phyloP scores from a whole-genome alignment of 1,139 yeast genomes.

The Scheffersomyces quercinus region DNA sequence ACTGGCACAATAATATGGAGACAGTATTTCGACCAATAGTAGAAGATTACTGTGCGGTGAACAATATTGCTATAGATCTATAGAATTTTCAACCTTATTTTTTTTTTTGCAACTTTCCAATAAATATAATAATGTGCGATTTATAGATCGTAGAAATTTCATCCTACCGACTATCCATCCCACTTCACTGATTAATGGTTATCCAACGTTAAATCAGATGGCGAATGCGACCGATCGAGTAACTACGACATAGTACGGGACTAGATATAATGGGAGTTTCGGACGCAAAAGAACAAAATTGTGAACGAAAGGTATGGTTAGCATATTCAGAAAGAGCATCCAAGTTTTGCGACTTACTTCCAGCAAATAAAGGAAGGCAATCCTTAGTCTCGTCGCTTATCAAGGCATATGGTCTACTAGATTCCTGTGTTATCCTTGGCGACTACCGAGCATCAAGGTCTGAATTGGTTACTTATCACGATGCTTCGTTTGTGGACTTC shows the following conservation, averaged over 20 bases:
- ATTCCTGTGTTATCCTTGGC: constrained; percentile 21
- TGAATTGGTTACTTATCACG: constrained; percentile 43
- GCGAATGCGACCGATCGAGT: no score
- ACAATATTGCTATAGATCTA: constrained; percentile 2
- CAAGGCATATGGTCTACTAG: constrained; percentile 39
- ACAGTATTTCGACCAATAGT: constrained; percentile 6
- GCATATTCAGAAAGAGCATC: constrained; percentile 20
- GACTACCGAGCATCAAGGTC: constrained; percentile 21
- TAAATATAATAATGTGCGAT: not conserved
- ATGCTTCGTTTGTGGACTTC: constrained; percentile 32
- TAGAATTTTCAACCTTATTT: not conserved
- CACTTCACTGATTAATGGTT: no score
- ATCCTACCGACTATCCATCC: no score
- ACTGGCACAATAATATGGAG: constrained; percentile 20
- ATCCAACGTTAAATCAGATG: no score
- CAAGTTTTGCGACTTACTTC: constrained; percentile 43
- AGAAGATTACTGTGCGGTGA: constrained; percentile 2
- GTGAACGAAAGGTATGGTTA: constrained; percentile 20
- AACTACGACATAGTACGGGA: no score
- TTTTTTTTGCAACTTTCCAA: not conserved
- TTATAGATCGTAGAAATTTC: no score
- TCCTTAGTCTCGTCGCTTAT: constrained; percentile 45
- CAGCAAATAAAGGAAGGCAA: constrained; percentile 54
- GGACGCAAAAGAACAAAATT: no score
- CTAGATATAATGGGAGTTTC: no score